Conservation (phyloP, 371 early-diverging fungal genomes). For the Phascolomyces articulosus region DNA sequence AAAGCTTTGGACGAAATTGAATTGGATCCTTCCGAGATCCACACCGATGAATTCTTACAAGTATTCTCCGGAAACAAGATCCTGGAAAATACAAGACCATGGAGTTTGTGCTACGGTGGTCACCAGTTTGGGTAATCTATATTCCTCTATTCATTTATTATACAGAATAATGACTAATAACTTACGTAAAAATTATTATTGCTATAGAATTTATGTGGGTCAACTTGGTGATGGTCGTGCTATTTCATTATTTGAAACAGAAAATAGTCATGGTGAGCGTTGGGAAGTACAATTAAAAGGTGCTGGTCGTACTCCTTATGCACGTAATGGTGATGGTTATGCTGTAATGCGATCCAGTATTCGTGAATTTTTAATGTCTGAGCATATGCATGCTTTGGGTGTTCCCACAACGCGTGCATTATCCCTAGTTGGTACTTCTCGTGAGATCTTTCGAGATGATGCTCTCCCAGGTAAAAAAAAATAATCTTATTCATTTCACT, state of each 20-base stretch:
- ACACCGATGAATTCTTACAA: slow-evolving; percentile 28
- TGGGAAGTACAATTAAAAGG: slow-evolving; percentile 91
- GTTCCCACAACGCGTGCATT: slow-evolving; percentile 85
- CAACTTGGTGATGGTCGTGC: slow-evolving; percentile 91
- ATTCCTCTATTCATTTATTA: slow-evolving; percentile 12
- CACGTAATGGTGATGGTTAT: slow-evolving; percentile 88
- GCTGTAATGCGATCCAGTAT: slow-evolving; percentile 83
- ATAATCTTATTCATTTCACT: not conserved
- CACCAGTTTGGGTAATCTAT: slow-evolving; percentile 82
- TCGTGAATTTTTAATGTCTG: slow-evolving; percentile 86
- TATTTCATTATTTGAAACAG: slow-evolving; percentile 70
- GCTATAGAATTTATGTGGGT: slow-evolving; percentile 51
- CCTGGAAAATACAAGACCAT: slow-evolving; percentile 64
- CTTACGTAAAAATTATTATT: not conserved
- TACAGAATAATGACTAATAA: not conserved
- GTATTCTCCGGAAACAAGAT: slow-evolving; percentile 50
- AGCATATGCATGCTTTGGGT: slow-evolving; percentile 75
- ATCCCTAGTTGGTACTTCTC: slow-evolving; percentile 63
- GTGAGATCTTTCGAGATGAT: slow-evolving; percentile 72
- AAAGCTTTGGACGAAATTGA: slow-evolving; percentile 41
- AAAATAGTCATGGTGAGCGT: slow-evolving; percentile 36
- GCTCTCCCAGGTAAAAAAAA: slow-evolving; percentile 23
- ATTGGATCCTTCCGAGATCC: slow-evolving; percentile 37
- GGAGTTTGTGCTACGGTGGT: slow-evolving; percentile 88
- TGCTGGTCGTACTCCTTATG: slow-evolving; percentile 86